A percentile compares a stretch with the other conserved stretches of the same genome.
phyloP scores from a whole-genome alignment of 129 eudicot genomes.

The Centaurea solstitialis region DNA sequence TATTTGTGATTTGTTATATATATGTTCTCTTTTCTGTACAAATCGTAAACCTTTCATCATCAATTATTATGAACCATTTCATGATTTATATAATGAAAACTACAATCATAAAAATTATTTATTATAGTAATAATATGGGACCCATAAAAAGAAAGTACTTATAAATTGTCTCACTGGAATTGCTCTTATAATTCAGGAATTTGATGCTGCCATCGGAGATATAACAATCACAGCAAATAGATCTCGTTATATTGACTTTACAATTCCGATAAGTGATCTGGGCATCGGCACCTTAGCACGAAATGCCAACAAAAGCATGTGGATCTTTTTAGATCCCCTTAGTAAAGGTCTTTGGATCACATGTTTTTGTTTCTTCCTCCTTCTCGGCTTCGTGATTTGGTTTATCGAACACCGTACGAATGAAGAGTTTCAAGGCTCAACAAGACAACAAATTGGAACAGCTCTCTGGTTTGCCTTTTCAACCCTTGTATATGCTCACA shows the following conservation, averaged over 20 bases:
- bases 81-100: too few species aligned
- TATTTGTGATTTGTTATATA: too few species aligned
- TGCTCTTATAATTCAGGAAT: slow-evolving; percentile 1
- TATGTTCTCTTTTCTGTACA: too few species aligned
- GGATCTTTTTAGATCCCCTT: slow-evolving; percentile 52
- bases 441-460: slow-evolving; percentile 32
- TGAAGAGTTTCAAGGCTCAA: slow-evolving; percentile 34
- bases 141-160: too few species aligned
- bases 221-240: slow-evolving; percentile 43
- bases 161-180: too few species aligned
- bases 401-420: slow-evolving; percentile 34
- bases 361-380: slow-evolving; percentile 25
- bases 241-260: slow-evolving; percentile 44
- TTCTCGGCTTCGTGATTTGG: slow-evolving; percentile 42
- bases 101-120: too few species aligned
- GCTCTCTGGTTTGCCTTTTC: slow-evolving; percentile 44
- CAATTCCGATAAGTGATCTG: slow-evolving; percentile 37
- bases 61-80: too few species aligned
- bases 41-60: too few species aligned
- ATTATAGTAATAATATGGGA: too few species aligned
- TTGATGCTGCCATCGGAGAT: slow-evolving; percentile 55
- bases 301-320: slow-evolving; percentile 16
- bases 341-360: slow-evolving; percentile 33
- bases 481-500: slow-evolving; percentile 35
- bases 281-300: slow-evolving; percentile 36